Percentiles rank a stretch among this genome's conserved stretches.
These are phyloP conservation scores for Cladosporium sp. DNA, from an alignment of 2,329 filamentous ascomycete genomes.

Conservation along the genomic window DNA sequence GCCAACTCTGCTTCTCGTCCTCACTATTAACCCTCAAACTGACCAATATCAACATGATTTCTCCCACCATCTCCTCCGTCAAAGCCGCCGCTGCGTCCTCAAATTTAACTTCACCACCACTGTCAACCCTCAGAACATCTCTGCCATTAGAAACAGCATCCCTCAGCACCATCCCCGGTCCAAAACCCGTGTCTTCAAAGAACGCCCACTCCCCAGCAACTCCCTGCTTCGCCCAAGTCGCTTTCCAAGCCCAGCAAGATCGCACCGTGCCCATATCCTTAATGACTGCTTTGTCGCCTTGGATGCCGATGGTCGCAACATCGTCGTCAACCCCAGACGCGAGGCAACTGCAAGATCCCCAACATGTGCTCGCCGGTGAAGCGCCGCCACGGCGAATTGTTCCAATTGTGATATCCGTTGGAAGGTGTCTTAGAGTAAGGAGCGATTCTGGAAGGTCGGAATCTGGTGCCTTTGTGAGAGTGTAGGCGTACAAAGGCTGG, in stretches of 20 bases:
- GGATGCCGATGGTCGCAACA: neutral
- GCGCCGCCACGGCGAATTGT: neutral
- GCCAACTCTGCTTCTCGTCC: neutral
- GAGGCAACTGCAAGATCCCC: neutral
- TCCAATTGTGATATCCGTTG: neutral
- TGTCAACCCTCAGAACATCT: neutral
- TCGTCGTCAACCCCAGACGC: neutral
- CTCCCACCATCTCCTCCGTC: slow-evolving; percentile 2
- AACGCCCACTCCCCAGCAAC: slow-evolving; percentile 3
- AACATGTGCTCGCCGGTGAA: neutral
- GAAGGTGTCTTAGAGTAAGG: neutral
- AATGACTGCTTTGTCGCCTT: neutral
- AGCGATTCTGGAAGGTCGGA: slow-evolving; percentile 1
- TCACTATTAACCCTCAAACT: neutral
- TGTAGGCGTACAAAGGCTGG: slow-evolving; percentile 2
- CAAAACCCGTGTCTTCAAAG: neutral
- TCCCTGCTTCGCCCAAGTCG: neutral
- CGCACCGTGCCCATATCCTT: neutral
- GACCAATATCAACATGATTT: slow-evolving; percentile 5
- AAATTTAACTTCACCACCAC: neutral
- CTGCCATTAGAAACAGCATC: slow-evolving; percentile 7
- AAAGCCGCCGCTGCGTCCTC: neutral
- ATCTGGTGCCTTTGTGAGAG: neutral
- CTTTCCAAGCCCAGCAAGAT: slow-evolving; percentile 1
- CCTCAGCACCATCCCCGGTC: neutral